Evolutionary conservation across 352 stramenopile species (phyloP), one percentile per base, ranked within the genome.

Genomic region (Pythium rishiriense): DNA sequence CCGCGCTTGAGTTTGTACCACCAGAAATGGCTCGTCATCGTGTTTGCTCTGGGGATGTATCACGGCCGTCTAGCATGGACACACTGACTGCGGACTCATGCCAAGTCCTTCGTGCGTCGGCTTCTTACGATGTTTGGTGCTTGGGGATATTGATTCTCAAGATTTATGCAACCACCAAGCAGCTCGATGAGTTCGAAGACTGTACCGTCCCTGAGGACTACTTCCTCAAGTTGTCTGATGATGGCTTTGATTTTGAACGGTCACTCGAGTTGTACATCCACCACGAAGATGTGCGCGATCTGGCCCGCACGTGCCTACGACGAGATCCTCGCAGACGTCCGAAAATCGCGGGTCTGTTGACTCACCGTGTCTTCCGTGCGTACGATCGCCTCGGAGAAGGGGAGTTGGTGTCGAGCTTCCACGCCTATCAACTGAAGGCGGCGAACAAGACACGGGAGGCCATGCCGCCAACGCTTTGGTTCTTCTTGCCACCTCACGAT

Each of bases 131-230:
- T 62, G 64, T 85, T 15, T 91, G 82, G 82, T 78, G 76, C 50
- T 62, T 90, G 21, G 80, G 82, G 0, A 70, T 88, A 17, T 68
- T 85, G 14, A 75, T 87, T 3, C 62, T 90, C 21, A 85, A 87
- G 50, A 67, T 83, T 29, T 84, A 88, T 58, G 74, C 75, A 7
- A 69, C 63, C 31, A 64, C 58, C 26, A 83, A 73, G 29, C 62
- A 68, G 33, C 53, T 91, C 19, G 73, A 82, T 57, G 79, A 88
- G 58, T 83, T 89, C 37, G 48, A 68, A 28, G 70, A 51, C 26
- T 87, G 80, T 26, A 45, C 52, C 2, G 59, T 56, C 6, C 42
- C 76, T 11, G 58, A 39, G 0, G 72, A 83, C 26, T 72, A 83
- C 6, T 73, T 85, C 29, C 41, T 73, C 3, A 70, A 75, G 4